Percentiles rank a stretch among this genome's conserved stretches.
phyloP scores from a whole-genome alignment of 768 basidiomycete species.

The Neoboletus magnificus region DNA sequence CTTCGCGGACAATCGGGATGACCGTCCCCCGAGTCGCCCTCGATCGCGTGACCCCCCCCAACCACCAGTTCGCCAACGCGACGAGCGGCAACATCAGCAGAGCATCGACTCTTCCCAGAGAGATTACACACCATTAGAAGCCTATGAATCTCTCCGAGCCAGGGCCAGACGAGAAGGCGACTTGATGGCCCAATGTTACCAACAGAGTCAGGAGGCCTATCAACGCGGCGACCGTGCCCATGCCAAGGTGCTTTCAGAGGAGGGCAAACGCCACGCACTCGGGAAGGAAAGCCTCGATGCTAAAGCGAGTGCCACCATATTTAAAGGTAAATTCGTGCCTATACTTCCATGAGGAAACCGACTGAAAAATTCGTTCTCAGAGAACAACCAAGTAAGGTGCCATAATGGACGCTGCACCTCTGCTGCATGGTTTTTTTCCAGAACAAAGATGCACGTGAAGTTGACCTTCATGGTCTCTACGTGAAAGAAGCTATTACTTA shows the following conservation, averaged over 20 bases:
- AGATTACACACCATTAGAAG: not conserved
- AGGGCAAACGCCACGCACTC: conserved; percentile 73
- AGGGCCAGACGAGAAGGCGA: conserved; percentile 78
- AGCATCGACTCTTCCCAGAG: not conserved
- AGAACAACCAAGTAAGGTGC: conserved; percentile 64
- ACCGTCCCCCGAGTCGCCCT: not conserved
- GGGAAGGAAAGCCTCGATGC: conserved; percentile 76
- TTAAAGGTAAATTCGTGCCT: conserved; percentile 41
- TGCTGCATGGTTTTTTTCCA: conserved; percentile 22
- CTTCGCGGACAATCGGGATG: conserved; percentile 7
- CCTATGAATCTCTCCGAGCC: conserved; percentile 64
- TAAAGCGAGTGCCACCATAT: conserved; percentile 85
- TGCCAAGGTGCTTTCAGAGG: conserved; percentile 76
- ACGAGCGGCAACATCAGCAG: conserved; percentile 7
- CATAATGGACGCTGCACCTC: not conserved
- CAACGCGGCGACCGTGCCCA: conserved; percentile 62
- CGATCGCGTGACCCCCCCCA: not conserved
- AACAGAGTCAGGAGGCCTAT: conserved; percentile 73
- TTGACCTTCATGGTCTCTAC: conserved; percentile 90
- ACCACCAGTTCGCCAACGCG: not conserved
- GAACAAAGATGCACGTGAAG: conserved; percentile 63
- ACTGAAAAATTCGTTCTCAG: conserved; percentile 33
- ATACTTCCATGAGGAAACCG: not conserved
- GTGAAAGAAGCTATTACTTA: conserved; percentile 85
- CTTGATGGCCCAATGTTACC: conserved; percentile 61